A percentile compares a stretch with the other conserved stretches of the same genome.
These are phyloP conservation scores for Xylaria scruposa DNA, from an alignment of 495 filamentous ascomycete genomes.

Conservation along the genomic window DNA sequence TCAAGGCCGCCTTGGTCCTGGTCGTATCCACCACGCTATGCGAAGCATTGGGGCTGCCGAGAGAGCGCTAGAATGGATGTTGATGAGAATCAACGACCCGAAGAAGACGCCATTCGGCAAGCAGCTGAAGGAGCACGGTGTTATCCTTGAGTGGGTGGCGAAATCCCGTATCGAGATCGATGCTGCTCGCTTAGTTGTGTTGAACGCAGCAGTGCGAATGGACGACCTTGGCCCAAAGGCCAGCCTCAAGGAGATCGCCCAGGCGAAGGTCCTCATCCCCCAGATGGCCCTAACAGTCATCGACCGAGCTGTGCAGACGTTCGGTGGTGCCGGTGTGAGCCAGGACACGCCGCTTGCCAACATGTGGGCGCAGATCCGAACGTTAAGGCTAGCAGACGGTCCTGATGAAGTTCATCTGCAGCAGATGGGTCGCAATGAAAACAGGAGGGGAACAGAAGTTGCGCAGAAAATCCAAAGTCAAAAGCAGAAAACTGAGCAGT, in stretches of 20 bases:
- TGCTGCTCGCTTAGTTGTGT: conserved; percentile 80
- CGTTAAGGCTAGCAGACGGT: conserved; percentile 84
- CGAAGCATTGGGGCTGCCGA: conserved; percentile 87
- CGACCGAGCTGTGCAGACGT: conserved; percentile 85
- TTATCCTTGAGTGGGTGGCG: conserved; percentile 93
- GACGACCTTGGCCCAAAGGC: conserved; percentile 80
- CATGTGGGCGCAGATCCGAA: conserved; percentile 85
- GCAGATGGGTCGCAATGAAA: conserved; percentile 87
- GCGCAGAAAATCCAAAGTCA: conserved; percentile 69
- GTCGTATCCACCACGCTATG: conserved; percentile 95
- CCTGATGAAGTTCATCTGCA: conserved; percentile 94
- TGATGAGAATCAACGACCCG: conserved; percentile 87
- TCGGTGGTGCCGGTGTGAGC: conserved; percentile 83
- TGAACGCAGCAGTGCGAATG: conserved; percentile 91
- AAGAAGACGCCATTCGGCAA: conserved; percentile 86
- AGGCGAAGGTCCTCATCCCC: conserved; percentile 86
- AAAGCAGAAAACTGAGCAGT: conserved; percentile 64
- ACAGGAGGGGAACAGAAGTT: conserved; percentile 69
- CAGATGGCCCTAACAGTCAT: conserved; percentile 79
- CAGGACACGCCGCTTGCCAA: conserved; percentile 90
- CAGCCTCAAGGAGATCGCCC: conserved; percentile 82
- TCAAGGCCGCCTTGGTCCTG: conserved; percentile 88
- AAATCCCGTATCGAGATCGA: conserved; percentile 90
- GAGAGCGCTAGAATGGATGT: conserved; percentile 84
- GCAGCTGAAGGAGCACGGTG: conserved; percentile 78